Evolutionary conservation across 2,329 filamentous ascomycete genomes (phyloP).

Genomic region (Karstenula rhodostoma): DNA sequence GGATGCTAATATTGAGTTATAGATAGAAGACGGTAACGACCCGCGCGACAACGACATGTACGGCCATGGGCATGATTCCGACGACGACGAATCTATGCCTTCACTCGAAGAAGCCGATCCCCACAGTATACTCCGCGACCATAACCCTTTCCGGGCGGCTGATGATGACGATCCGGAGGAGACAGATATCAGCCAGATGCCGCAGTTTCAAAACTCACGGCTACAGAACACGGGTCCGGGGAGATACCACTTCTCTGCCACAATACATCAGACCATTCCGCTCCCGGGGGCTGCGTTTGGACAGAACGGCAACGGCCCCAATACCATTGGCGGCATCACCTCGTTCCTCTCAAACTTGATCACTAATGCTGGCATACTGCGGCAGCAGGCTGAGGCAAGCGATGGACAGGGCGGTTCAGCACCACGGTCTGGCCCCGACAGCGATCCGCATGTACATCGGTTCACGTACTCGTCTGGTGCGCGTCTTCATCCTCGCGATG

Average conservation of each 20-base stretch:
- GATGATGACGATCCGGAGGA: conserved; percentile 58
- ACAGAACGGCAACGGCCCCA: conserved; percentile 28
- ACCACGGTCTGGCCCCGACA: conserved; percentile 29
- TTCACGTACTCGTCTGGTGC: conserved; percentile 45
- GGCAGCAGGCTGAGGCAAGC: conserved; percentile 19
- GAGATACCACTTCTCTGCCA: conserved; percentile 46
- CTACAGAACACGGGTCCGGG: conserved; percentile 48
- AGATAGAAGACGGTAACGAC: conserved; percentile 66
- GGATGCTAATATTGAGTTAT: conserved; percentile 28
- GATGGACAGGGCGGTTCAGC: conserved; percentile 18
- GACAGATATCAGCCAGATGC: conserved; percentile 56
- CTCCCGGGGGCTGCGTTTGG: conserved; percentile 29
- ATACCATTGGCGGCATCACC: conserved; percentile 52
- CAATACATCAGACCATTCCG: conserved; percentile 41
- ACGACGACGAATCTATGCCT: conserved; percentile 42
- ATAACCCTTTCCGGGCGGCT: conserved; percentile 55
- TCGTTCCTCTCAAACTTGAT: conserved; percentile 58
- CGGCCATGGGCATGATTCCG: conserved; percentile 30
- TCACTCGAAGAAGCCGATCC: conserved; percentile 35
- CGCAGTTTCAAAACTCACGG: conserved; percentile 50
- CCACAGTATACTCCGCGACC: conserved; percentile 47
- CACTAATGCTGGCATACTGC: conserved; percentile 37
- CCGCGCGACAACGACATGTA: conserved; percentile 59
- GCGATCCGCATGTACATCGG: conserved; percentile 24
- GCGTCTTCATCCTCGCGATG: conserved; percentile 60